Evolutionary conservation across 2,329 filamentous ascomycete species (phyloP).

Genomic region (Dryadomyces sulphureus): DNA sequence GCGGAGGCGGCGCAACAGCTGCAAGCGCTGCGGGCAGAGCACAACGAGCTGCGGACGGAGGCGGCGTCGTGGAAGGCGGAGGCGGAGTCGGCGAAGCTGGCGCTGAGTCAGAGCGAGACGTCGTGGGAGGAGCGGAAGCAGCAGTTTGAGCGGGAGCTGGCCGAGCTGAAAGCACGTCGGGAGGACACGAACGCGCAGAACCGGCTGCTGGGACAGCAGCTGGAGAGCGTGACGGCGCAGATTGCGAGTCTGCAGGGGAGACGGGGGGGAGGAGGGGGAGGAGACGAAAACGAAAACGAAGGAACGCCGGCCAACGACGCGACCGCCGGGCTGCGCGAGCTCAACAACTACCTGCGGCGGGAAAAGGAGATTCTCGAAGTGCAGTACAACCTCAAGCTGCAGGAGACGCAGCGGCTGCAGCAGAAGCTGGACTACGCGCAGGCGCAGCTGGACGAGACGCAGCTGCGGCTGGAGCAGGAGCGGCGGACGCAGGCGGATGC

Average conservation of each 20-base stretch:
- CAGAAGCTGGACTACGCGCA: constrained; percentile 83
- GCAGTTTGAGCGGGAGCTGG: constrained; percentile 69
- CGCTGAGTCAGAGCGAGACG: constrained; percentile 64
- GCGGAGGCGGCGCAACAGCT: constrained; percentile 83
- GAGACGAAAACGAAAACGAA: constrained; percentile 9
- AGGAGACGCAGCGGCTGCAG: constrained; percentile 76
- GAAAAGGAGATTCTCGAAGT: constrained; percentile 98
- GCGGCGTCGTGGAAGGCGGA: constrained; percentile 62
- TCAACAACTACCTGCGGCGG: constrained; percentile 79
- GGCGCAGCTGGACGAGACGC: constrained; percentile 74
- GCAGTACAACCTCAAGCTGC: constrained; percentile 79
- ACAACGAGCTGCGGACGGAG: constrained; percentile 70
- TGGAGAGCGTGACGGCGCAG: constrained; percentile 70
- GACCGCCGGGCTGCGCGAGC: constrained; percentile 67
- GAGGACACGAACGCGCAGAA: constrained; percentile 84
- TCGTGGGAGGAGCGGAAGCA: constrained; percentile 78
- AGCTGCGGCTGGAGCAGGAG: constrained; percentile 82
- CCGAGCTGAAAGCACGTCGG: constrained; percentile 61
- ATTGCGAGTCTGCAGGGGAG: constrained; percentile 67
- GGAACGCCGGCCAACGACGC: constrained; percentile 32
- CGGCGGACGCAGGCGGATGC: constrained; percentile 61
- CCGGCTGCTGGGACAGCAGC: constrained; percentile 73
- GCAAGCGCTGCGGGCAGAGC: constrained; percentile 62
- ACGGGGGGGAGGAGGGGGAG: constrained; percentile 27
- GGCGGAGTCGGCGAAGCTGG: constrained; percentile 70